Conservation (phyloP, 2,329 filamentous ascomycete genomes). For the Colletotrichum tofieldiae region DNA sequence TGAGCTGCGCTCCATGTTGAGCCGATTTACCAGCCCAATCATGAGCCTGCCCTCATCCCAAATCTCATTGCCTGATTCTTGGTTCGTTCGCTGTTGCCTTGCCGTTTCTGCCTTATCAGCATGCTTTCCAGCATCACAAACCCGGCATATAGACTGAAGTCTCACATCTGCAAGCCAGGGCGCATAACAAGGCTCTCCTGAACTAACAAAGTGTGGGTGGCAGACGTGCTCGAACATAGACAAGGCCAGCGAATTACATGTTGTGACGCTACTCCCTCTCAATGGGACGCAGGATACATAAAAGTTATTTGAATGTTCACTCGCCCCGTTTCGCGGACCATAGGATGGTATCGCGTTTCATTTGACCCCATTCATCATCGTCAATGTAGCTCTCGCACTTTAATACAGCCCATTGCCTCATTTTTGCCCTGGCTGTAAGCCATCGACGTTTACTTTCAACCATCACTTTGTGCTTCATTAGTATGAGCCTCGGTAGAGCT, state of each 20-base stretch:
- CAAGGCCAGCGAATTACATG: conserved; percentile 8
- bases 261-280: conserved; percentile 13
- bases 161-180: neutral
- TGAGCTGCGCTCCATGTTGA: neutral
- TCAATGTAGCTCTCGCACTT: conserved; percentile 2
- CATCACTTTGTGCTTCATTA: neutral
- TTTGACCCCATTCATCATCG: neutral
- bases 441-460: neutral
- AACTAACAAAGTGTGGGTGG: neutral
- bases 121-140: neutral
- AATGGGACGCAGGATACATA: neutral
- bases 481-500: neutral
- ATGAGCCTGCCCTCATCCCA: neutral
- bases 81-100: conserved; percentile 16
- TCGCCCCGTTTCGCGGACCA: neutral
- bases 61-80: conserved; percentile 3
- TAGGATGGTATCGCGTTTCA: neutral
- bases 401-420: conserved; percentile 3
- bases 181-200: conserved; percentile 5
- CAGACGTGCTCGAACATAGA: neutral
- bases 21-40: conserved; percentile 10
- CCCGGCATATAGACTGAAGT: neutral
- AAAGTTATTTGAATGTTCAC: neutral
- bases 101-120: conserved; percentile 17
- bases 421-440: too few species aligned